phyloP scores from a whole-genome alignment of 768 basidiomycete species.

The Rhodosporidiobolus sp. region DNA sequence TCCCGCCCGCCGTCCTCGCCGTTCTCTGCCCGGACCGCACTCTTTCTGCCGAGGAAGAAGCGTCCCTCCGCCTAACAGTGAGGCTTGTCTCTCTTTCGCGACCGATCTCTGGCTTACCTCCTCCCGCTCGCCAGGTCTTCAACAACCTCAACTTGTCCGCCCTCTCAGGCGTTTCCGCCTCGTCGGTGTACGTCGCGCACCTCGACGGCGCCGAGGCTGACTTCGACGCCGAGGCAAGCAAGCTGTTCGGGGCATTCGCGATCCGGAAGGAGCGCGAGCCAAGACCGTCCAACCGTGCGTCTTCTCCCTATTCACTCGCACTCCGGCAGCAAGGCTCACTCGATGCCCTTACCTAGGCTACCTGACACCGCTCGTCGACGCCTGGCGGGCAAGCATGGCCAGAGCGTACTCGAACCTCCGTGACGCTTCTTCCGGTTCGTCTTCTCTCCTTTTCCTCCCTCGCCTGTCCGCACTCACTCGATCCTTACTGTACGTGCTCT shows the following conservation, averaged over 20 bases:
- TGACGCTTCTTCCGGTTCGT: neutral
- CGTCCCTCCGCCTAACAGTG: neutral
- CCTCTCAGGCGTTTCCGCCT: neutral
- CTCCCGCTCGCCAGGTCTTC: neutral
- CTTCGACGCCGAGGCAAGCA: neutral
- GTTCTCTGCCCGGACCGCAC: slow-evolving; percentile 13
- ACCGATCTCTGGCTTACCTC: neutral
- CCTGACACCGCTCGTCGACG: neutral
- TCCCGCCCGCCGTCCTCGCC: slow-evolving; percentile 12
- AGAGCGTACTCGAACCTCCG: neutral
- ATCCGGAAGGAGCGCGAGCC: slow-evolving; percentile 4
- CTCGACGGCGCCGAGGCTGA: slow-evolving; percentile 11
- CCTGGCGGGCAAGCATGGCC: slow-evolving; percentile 4
- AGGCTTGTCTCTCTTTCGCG: neutral
- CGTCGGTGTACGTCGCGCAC: neutral
- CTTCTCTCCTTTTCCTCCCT: neutral
- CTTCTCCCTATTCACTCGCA: accelerated
- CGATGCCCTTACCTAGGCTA: neutral
- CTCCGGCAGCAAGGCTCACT: too few species aligned
- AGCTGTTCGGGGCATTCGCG: neutral
- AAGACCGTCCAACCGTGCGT: slow-evolving; percentile 1
- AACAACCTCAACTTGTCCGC: neutral
- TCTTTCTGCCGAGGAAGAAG: neutral
- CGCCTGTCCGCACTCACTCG: neutral
- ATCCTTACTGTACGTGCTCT: neutral